Evolutionary conservation across 2,329 filamentous ascomycete genomes (phyloP).

Genomic region (Fusarium acutatum): DNA sequence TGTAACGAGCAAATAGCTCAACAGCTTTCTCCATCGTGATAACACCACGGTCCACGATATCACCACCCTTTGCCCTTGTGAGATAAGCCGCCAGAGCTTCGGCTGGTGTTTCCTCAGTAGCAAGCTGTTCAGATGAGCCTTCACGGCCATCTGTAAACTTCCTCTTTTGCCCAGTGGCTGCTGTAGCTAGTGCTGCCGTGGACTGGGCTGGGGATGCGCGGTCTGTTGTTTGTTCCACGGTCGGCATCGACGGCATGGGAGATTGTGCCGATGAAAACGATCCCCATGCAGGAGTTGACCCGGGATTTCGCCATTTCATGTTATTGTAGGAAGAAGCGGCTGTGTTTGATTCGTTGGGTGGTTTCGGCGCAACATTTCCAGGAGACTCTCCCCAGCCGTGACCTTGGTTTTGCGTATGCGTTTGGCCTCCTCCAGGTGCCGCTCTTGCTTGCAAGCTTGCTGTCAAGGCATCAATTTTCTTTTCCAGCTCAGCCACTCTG

Average conservation of each 20-base stretch:
- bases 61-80: conserved; percentile 47
- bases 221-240: conserved; percentile 25
- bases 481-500: conserved; percentile 88
- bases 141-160: conserved; percentile 42
- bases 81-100: conserved; percentile 35
- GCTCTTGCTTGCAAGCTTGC: conserved; percentile 73
- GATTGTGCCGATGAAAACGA: conserved; percentile 16
- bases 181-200: conserved; percentile 2
- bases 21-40: conserved; percentile 64
- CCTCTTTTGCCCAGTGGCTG: conserved; percentile 44
- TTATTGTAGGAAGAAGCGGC: conserved; percentile 10
- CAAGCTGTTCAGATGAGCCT: conserved; percentile 16
- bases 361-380: conserved; percentile 6
- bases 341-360: conserved; percentile 5
- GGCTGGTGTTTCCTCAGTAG: conserved; percentile 18
- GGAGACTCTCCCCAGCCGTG: conserved; percentile 19
- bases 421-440: conserved; percentile 28
- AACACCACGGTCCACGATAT: conserved; percentile 67
- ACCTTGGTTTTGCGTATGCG: neutral
- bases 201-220: conserved; percentile 13
- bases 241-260: conserved; percentile 1
- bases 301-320: conserved; percentile 10
- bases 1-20: conserved; percentile 66
- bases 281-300: conserved; percentile 29
- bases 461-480: conserved; percentile 89